Evolutionary conservation across 2,329 filamentous ascomycete species (phyloP), one percentile per base, ranked within the genome.

Genomic region (Fusarium sp.): DNA sequence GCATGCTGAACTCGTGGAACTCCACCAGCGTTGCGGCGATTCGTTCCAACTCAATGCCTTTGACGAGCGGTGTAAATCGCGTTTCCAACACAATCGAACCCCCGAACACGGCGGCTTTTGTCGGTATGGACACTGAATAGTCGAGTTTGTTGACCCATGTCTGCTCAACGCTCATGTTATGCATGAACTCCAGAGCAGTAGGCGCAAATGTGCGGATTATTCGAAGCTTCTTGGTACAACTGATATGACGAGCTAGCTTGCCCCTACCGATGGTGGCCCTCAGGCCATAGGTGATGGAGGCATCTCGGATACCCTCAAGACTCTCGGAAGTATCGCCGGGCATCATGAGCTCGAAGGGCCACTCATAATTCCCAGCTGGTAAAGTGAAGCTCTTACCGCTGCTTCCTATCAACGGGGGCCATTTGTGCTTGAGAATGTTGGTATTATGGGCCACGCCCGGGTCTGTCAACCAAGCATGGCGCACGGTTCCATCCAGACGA

Each of bases 61-160:
- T 98, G 54, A 97, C 83, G 3, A 98, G 83, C 0, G 95, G 94
- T 1, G 94, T 92, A 64, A 98, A 89, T 58, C 92, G 89, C 82
- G 97, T 94, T 69, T 97, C 90, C 41, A 97, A 85, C 3, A 89
- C 89, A 38, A 98, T 89, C n/a, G 86, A 86, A 13, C 93, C 95
- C 37, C 96, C 96, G 74, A 98, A 97, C 9, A 97, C 91, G 50
- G 97, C 91, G 3, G 95, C 95, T 80, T 97, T 98, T 74, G 93
- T 94, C 1, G 95, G 95, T 16, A 97, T 92, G 48, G 92, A 90
- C 61, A 99, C 93, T 33, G 93, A 94, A 81, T 98, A 98, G 78
- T 97, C 93, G 72, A 98, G 88, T 83, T 99, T 99, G 82, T 97
- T 94, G 4, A 93, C 91, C 96, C 96, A 99, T 63, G 97, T 92